These are phyloP conservation scores for Boletus semigastroideus DNA, from an alignment of 1,284 basidiomycete genomes.

Conservation along the genomic window DNA sequence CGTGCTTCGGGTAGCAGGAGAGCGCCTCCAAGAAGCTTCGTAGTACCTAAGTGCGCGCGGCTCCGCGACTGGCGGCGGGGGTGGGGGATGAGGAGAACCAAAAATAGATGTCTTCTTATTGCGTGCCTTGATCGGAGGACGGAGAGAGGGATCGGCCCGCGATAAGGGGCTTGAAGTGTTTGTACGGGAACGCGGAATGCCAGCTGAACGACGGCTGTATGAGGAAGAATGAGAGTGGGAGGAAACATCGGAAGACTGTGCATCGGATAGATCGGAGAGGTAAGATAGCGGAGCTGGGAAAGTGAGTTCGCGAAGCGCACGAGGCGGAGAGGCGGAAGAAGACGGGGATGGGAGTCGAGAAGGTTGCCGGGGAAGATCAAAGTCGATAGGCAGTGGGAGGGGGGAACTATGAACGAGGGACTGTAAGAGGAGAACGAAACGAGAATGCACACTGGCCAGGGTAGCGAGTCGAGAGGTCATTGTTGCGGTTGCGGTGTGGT, in stretches of 20 bases:
- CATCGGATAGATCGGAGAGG: conserved; percentile 19
- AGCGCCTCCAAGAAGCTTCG: conserved; percentile 52
- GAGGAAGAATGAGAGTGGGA: conserved; percentile 2
- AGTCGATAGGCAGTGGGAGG: conserved; percentile 44
- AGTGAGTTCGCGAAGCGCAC: conserved; percentile 54
- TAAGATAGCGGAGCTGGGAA: conserved; percentile 54
- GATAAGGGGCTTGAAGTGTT: conserved; percentile 23
- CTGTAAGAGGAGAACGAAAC: conserved; percentile 71
- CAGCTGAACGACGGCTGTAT: conserved; percentile 3
- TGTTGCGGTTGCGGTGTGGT: conserved; percentile 27
- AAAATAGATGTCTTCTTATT: conserved; percentile 29
- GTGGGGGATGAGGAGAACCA: conserved; percentile 4
- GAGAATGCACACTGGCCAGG: conserved; percentile 62
- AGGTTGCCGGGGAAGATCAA: conserved; percentile 32
- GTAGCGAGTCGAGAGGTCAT: conserved; percentile 43
- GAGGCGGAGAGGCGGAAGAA: conserved; percentile 22
- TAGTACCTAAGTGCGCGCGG: conserved; percentile 54
- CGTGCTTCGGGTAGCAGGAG: conserved; percentile 9
- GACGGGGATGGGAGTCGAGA: conserved; percentile 21
- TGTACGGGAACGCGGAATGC: conserved; percentile 43
- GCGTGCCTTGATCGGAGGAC: conserved; percentile 15
- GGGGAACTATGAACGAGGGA: conserved; percentile 61
- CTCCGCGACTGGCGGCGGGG: conserved; percentile 51
- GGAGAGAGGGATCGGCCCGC: conserved; percentile 11
- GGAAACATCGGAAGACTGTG: conserved; percentile 7